Evolutionary conservation across 495 filamentous ascomycete species (phyloP).

Genomic region (Aspergillus carlsbadensis): DNA sequence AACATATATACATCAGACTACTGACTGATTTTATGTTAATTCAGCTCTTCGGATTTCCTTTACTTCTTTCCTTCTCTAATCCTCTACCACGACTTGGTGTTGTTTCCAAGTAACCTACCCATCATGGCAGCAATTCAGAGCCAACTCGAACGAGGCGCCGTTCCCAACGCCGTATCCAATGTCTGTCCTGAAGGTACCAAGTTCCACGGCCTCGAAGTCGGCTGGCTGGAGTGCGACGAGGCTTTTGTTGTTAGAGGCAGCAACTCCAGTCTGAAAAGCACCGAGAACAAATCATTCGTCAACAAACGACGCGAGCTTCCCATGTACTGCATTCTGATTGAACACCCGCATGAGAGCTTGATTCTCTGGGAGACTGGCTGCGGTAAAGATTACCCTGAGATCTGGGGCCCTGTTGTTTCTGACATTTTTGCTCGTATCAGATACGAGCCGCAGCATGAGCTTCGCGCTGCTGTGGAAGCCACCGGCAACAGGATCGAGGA

Average conservation of each 20-base stretch:
- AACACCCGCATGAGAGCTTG: constrained; percentile 29
- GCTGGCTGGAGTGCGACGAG: constrained; percentile 16
- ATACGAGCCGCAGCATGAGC: constrained; percentile 35
- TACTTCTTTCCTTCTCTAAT: no score
- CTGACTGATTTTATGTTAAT: no score
- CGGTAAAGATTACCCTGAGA: constrained; percentile 34
- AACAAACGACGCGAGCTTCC: constrained; percentile 12
- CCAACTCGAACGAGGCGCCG: constrained; percentile 12
- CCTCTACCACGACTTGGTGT: no score
- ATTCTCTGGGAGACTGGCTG: constrained; percentile 48
- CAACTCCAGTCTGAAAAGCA: constrained; percentile 10
- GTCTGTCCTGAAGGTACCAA: constrained; percentile 17
- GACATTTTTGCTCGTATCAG: constrained; percentile 42
- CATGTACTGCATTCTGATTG: constrained; percentile 12
- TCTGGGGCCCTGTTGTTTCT: constrained; percentile 36
- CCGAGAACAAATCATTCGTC: constrained; percentile 4
- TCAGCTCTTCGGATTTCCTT: no score
- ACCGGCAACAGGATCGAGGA: constrained; percentile 44
- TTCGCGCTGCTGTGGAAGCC: constrained; percentile 37
- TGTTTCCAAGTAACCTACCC: neutral
- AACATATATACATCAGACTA: no score
- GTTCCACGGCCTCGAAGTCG: constrained; percentile 14
- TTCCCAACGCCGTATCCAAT: constrained; percentile 13
- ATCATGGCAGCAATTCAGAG: constrained; percentile 9
- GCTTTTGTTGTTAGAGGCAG: constrained; percentile 9